Percentiles rank a stretch among this genome's conserved stretches.
These are phyloP conservation scores for Tuber aestivum DNA, from an alignment of 495 filamentous ascomycete genomes.

Conservation along the genomic window DNA sequence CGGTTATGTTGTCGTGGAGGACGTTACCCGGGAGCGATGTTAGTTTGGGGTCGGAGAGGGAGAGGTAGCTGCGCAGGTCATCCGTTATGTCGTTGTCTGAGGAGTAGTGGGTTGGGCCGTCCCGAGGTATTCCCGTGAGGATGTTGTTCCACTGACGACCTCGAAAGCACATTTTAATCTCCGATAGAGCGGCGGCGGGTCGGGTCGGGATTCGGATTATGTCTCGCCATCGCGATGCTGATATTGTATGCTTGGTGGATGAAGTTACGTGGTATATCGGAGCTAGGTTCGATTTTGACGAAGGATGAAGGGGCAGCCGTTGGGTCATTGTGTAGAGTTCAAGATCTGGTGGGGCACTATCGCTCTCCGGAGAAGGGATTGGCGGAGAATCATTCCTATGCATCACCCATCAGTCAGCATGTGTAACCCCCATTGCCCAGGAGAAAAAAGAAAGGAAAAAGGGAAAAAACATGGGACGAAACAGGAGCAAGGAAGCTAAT, in stretches of 20 bases:
- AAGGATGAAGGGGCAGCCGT: constrained; percentile 27
- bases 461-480: neutral
- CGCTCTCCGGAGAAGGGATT: constrained; percentile 21
- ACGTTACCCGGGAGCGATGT: constrained; percentile 29
- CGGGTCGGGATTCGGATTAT: constrained; percentile 11
- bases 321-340: constrained; percentile 32
- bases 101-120: constrained; percentile 34
- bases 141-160: constrained; percentile 34
- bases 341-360: constrained; percentile 22
- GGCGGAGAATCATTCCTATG: neutral
- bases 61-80: constrained; percentile 31
- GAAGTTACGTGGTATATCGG: constrained; percentile 37
- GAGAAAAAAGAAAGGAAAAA: neutral
- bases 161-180: constrained; percentile 24
- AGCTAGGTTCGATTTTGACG: constrained; percentile 26
- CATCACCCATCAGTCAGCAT: neutral
- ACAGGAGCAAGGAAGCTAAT: constrained; percentile 9
- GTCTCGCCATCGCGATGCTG: constrained; percentile 19
- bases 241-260: constrained; percentile 11
- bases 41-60: constrained; percentile 34
- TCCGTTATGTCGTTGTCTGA: constrained; percentile 39
- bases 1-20: constrained; percentile 24
- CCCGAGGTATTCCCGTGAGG: constrained; percentile 19
- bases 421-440: neutral
- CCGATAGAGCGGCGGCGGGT: constrained; percentile 15